Base-by-base conservation (phyloP, 306 rosid species). In the Mimosa pudica region DNA sequence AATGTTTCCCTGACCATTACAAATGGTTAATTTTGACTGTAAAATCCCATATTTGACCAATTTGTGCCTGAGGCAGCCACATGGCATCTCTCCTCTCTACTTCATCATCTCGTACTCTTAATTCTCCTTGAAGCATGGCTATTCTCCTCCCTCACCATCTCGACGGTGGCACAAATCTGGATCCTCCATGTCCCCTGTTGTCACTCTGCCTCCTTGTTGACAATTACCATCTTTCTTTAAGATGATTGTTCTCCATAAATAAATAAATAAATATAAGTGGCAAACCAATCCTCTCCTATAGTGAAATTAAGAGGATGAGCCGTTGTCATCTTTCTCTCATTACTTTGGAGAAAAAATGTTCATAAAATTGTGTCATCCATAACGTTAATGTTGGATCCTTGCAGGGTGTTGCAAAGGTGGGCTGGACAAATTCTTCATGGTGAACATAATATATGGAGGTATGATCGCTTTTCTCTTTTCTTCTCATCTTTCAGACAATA, bases 371-470 rank as follows among this genome's bases (percentile, higher is more conserved):
- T 5, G 61, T 55, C 61, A 67, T 64, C 76, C 51, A 3, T 66
- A 16, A 2, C 72, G 3, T 44, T 2, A 20, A 46, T 70, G 4
- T 20, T 47, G 74, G 49, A 20, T 44, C 18, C 16, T 2, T 46
- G 18, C 87, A 96, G 99, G 84, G 98, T 96, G 84, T 87, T 96
- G 90, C 93, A 86, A 78, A 93, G 99, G 81, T 96, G 99, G 98
- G 98, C 98, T 57, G 88, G 84, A 68, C 89, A 96, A 65, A 84
- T 93, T 70, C 88, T 87, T 77, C 92, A 49, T n/a, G 49, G 52
- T 58, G 99, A 96, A 86, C 96, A 93, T 83, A 93, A 89, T 88
- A 87, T 96, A 82, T 96, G 99, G 99, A 91, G 98, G 98, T 95
- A 86, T n/a, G 54, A 38, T 67, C 62, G 10, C 45, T 73, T 79